Evolutionary conservation across 257 asterid genomes (phyloP).

Genomic region (Gentiana dahurica): DNA sequence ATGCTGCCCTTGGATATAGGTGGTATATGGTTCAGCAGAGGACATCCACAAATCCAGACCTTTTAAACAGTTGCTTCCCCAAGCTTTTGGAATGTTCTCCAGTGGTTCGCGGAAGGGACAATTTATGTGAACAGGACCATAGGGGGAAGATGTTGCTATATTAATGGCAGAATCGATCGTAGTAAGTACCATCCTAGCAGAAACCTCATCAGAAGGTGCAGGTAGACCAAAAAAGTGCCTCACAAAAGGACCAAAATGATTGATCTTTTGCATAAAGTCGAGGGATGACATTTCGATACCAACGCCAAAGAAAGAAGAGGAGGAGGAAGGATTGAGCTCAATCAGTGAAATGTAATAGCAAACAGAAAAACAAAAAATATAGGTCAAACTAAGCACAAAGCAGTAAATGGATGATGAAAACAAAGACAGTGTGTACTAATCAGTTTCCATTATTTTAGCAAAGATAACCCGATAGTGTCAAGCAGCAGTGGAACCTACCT

Average conservation of each 20-base stretch:
- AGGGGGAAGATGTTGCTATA: slow-evolving; percentile 66
- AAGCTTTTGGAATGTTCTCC: slow-evolving; percentile 38
- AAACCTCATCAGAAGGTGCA: slow-evolving; percentile 63
- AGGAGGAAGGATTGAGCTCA: neutral
- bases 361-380: too few relatives aligned
- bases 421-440: too few relatives aligned
- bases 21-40: slow-evolving; percentile 61
- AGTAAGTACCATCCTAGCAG: slow-evolving; percentile 83
- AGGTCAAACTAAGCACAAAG: too few relatives aligned
- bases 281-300: neutral
- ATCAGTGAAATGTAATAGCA: too few relatives aligned
- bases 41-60: slow-evolving; percentile 81
- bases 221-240: slow-evolving; percentile 76
- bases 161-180: slow-evolving; percentile 69
- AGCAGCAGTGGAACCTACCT: slow-evolving; percentile 22
- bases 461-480: neutral
- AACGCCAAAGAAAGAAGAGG: neutral
- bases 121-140: slow-evolving; percentile 88
- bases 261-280: slow-evolving; percentile 32
- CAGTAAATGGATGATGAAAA: too few relatives aligned
- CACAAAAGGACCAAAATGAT: slow-evolving; percentile 74
- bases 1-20: slow-evolving; percentile 45
- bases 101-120: slow-evolving; percentile 94
- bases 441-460: neutral
- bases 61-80: slow-evolving; percentile 51